Percentiles rank a stretch among this genome's conserved stretches.
These are phyloP conservation scores for Grigorovia yakushimaensis DNA, from an alignment of 805 yeast species.

Conservation along the genomic window DNA sequence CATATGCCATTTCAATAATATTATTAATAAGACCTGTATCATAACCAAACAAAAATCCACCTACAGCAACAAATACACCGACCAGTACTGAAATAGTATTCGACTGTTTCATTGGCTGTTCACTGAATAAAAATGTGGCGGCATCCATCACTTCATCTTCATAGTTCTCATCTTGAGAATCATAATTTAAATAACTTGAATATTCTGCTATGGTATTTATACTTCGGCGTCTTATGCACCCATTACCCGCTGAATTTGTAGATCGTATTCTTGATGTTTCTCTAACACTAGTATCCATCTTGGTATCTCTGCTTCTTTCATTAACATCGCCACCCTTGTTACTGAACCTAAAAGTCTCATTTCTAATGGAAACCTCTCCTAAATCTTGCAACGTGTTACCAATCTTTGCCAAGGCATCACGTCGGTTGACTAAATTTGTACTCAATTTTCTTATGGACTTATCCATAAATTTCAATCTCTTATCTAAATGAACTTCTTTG, in stretches of 20 bases:
- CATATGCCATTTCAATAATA: constrained; percentile 64
- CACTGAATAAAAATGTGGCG: constrained; percentile 18
- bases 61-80: constrained; percentile 79
- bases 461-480: not conserved
- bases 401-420: not conserved
- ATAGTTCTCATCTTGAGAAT: not conserved
- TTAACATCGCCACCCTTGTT: no score
- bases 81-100: constrained; percentile 59
- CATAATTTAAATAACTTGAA: not conserved
- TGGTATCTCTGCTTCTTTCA: no score
- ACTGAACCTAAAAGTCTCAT: no score
- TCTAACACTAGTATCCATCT: no score
- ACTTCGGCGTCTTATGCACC: no score
- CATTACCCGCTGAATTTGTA: no score
- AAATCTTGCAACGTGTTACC: no score
- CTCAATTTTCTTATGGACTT: not conserved
- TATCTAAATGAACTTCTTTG: not conserved
- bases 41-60: constrained; percentile 83
- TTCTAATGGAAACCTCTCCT: no score
- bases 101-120: constrained; percentile 35
- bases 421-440: not conserved
- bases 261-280: no score
- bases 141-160: constrained; percentile 2
- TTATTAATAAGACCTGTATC: constrained; percentile 84
- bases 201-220: no score